Base-by-base conservation (phyloP, 345 rosid genomes). In the Tarenaya hassleriana region DNA sequence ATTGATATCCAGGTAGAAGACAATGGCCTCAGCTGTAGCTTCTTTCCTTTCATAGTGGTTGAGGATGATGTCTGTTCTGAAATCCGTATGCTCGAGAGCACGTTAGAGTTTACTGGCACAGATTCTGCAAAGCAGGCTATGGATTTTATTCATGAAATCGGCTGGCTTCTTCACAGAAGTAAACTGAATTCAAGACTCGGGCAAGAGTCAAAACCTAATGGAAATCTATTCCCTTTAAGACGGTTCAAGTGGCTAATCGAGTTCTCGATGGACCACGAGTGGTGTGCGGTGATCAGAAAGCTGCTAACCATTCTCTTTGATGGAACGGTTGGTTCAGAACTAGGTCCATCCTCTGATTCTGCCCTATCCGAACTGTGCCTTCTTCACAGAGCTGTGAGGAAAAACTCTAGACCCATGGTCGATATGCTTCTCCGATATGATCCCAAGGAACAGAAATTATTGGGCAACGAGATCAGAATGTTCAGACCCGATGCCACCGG, bases 141-240 rank as follows among this genome's bases (percentile, higher is more conserved):
- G 84, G 86, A 88, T 45, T 94, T 94, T 75, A 76, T 94, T 61
- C 84, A 94, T 62, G 99, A 94, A 76, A 75, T 94, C 55, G 97
- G 99, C 42, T 94, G 99, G 99, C 81, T 94, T 60, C 82, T 94
- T 62, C 97, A 82, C 69, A 77, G 95, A 78, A 73, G 80, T 61
- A 91, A 86, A 55, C 69, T 71, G 41, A 71, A 68, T 56, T 63
- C 69, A 61, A 76, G 83, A 71, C 56, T 88, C 55, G 81, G 83
- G n/a, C n/a, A n/a, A 35, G 69, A 73, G 55, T 55, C 72, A 64
- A 81, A 83, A 63, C 86, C 98, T 13, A 75, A 74, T 41, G 47
- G 69, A 2, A 84, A 81, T 11, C 78, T 50, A 21, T 94, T 85
- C 66, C 69, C 99, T 42, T 54, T 88, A 34, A 50, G 59, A 57